phyloP scores from a whole-genome alignment of 2,329 filamentous ascomycete species.

The Paradendryphiella salina region DNA sequence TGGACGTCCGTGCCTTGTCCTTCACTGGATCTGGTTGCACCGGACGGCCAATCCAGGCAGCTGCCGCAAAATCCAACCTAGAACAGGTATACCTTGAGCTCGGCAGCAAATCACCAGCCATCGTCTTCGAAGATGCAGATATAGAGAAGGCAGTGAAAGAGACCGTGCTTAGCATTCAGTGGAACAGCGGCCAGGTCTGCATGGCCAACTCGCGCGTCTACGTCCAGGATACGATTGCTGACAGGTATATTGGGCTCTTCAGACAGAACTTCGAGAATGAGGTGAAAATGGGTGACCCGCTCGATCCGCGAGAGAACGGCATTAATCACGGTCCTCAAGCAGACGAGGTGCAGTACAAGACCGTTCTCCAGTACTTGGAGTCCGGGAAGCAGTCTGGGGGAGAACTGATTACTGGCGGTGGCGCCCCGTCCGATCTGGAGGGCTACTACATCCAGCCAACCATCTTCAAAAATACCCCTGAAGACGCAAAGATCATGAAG shows the following conservation, averaged over 20 bases:
- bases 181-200: constrained; percentile 63
- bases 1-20: constrained; percentile 78
- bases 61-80: constrained; percentile 75
- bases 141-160: constrained; percentile 70
- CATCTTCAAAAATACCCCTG: constrained; percentile 76
- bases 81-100: constrained; percentile 86
- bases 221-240: constrained; percentile 58
- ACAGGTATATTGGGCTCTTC: constrained; percentile 50
- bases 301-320: constrained; percentile 70
- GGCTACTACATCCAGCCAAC: constrained; percentile 67
- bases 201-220: constrained; percentile 63
- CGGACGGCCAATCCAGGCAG: constrained; percentile 76
- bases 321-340: constrained; percentile 63
- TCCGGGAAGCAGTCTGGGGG: constrained; percentile 68
- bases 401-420: constrained; percentile 38
- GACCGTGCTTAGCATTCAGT: constrained; percentile 55
- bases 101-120: constrained; percentile 84
- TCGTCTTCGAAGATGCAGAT: constrained; percentile 78
- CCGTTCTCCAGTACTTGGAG: constrained; percentile 53
- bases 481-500: constrained; percentile 77
- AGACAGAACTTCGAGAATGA: constrained; percentile 39
- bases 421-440: constrained; percentile 33
- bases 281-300: constrained; percentile 58
- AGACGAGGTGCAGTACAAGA: constrained; percentile 56
- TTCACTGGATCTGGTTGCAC: constrained; percentile 86